Base-by-base conservation (phyloP, 2,329 filamentous ascomycete genomes). In the Domatiomyces globalis region DNA sequence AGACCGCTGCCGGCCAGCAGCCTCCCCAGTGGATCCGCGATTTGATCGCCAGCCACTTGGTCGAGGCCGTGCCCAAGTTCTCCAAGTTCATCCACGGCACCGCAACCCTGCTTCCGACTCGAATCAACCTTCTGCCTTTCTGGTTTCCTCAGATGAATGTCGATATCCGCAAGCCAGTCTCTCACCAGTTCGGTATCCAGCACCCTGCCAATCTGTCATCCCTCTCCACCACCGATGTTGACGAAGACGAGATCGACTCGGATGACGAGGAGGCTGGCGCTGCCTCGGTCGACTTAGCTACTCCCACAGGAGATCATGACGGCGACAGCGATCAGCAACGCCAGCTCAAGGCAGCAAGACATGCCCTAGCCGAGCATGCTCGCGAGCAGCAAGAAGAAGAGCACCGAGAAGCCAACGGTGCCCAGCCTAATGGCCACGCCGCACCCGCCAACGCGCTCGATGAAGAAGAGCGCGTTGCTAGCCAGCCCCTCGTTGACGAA, bases 121-220 rank as follows among this genome's bases (percentile, higher is more conserved):
- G 85, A 51, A 98, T 98, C 67, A 75, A 95, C 46, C 76, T 98
- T 10, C 74, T 98, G 5, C 92, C 92, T 0, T 98, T 87, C 73
- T 98, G 92, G 92, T 86, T 90, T 74, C 92, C 92, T 1, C 92
- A 98, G 69, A 98, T 98, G 92, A 83, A 94, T 59, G 81, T 94
- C 20, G 92, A 98, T 63, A 98, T 98, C 62, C 85, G 89, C 59
- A 98, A 98, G 69, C 88, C 92, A 1, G 79, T 81, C 27, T 87
- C 80, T 3, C 87, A 92, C 62, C 81, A 84, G 60, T 96, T 96
- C 65, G 92, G 92, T 51, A 95, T 98, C 61, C 84, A 86, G 62
- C 78, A 90, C 33, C 81, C 85, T 0, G 81, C 80, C 5, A 78
- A 85, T 18, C 87, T 84, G 50, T 81, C 82, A 33, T 85, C 81